Base-by-base conservation (phyloP, 2,329 filamentous ascomycete genomes). In the Leptodontidium sp. region DNA sequence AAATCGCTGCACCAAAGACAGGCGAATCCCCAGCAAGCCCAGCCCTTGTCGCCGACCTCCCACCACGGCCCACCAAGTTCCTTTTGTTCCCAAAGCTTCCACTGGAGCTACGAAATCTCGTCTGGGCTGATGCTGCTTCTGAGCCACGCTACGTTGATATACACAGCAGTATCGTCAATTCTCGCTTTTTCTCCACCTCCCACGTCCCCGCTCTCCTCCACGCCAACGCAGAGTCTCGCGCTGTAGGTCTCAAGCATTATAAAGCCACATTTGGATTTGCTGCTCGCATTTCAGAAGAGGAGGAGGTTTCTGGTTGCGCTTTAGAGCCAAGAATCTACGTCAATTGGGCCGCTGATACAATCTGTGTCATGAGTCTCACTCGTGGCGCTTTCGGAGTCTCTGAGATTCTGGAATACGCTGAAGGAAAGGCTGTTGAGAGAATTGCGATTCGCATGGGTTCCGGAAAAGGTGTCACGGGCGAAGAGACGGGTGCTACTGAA, bases 171-270 rank as follows among this genome's bases (percentile, higher is more conserved):
- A 50, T 6, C 7, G 21, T 12, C 47, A n/a, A 24, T n/a, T 61
- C 38, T 45, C 17, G 4, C 35, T 59, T 61, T 24, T 43, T 21
- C 17, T 61, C 58, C 5, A 47, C 35, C 7, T 45, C 21, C 21
- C 21, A 2, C 12, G n/a, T 43, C 15, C 58, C 58, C 35, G n/a
- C 38, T 24, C 4, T 61, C 24, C 24, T 61, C 8, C 58, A 61
- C 38, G n/a, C 14, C 14, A 17, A 29, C 45, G 24, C 15, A 61
- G 58, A 45, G 24, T 63, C 61, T 21, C 21, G 61, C 1, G 2
- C 49, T 15, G 61, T 52, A 38, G 61, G 61, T n/a, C 43, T 63
- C 24, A 50, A 50, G 43, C 26, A 63, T n/a, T 63, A 50, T 40
- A 49, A 63, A 12, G 24, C 49, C 4, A 17, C 17, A 21, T 63